Conservation (phyloP, 2,329 filamentous ascomycete genomes). For the Sporothrix euskadiensis region DNA sequence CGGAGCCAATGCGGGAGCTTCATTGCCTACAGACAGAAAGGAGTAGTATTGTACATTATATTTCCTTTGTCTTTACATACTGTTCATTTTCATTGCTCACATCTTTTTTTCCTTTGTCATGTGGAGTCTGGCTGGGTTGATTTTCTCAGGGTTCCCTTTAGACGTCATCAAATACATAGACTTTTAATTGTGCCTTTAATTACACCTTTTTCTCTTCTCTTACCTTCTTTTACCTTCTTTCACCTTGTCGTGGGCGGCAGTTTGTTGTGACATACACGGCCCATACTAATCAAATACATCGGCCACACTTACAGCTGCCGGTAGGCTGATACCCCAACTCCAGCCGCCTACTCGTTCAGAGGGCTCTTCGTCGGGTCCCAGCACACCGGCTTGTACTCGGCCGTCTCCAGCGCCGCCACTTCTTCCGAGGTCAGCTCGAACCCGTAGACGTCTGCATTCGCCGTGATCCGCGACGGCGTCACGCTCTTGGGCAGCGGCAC, state of each 20-base stretch:
- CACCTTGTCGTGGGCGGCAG: too few species aligned
- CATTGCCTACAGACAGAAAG: conserved; percentile 49
- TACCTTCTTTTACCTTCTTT: too few species aligned
- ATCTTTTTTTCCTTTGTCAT: background rate
- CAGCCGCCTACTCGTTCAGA: conserved; percentile 29
- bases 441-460: conserved; percentile 63
- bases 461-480: conserved; percentile 58
- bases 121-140: background rate
- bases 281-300: background rate
- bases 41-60: background rate
- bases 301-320: background rate
- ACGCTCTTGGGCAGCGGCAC: conserved; percentile 66
- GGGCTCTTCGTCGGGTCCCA: conserved; percentile 37
- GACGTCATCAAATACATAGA: background rate
- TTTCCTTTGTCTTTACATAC: background rate
- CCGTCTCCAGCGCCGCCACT: conserved; percentile 48
- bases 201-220: background rate
- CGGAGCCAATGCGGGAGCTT: conserved; percentile 40
- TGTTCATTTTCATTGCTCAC: too few species aligned
- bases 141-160: background rate
- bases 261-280: background rate
- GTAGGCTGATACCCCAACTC: background rate
- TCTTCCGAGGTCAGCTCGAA: conserved; percentile 62
- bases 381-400: conserved; percentile 37
- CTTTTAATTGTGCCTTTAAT: background rate